These are phyloP conservation scores for Salix brachista DNA, from an alignment of 345 rosid species.

Conservation along the genomic window DNA sequence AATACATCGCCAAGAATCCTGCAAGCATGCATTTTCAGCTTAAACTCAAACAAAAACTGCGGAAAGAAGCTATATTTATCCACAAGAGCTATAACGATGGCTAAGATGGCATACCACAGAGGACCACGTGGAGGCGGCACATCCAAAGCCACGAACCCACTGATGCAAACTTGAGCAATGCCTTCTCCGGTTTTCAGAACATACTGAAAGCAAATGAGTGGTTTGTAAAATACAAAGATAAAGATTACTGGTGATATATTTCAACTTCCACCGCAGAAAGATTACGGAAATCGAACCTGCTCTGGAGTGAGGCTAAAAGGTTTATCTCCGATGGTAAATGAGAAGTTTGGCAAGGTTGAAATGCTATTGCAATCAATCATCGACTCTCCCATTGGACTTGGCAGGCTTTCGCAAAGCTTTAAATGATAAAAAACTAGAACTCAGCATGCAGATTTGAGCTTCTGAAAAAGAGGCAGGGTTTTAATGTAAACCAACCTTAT, in stretches of 20 bases:
- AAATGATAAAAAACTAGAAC: not conserved
- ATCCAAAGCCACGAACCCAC: constrained; percentile 63
- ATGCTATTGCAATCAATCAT: constrained; percentile 45
- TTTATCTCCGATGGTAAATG: constrained; percentile 56
- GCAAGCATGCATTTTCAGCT: not conserved
- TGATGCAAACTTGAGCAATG: constrained; percentile 47
- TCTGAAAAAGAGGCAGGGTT: not conserved
- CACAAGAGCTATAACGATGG: not conserved
- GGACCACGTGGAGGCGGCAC: constrained; percentile 69
- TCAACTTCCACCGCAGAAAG: not conserved
- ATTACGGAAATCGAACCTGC: constrained; percentile 40
- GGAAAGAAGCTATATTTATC: not conserved
- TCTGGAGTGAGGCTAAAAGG: constrained; percentile 63
- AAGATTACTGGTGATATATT: not conserved
- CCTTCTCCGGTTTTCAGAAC: constrained; percentile 59
- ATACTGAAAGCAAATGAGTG: constrained; percentile 42
- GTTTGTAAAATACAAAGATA: not conserved
- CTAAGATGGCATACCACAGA: constrained; percentile 43
- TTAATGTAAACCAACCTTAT: constrained; percentile 33
- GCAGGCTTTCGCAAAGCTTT: constrained; percentile 68
- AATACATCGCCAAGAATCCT: constrained; percentile 84
- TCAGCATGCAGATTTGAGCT: not conserved
- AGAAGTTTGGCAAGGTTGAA: constrained; percentile 48
- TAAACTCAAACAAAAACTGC: not conserved
- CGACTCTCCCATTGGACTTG: constrained; percentile 65